Evolutionary conservation across 441 rosid genomes (phyloP), one percentile per base, ranked within the genome.

Genomic region (Daphne laureola): DNA sequence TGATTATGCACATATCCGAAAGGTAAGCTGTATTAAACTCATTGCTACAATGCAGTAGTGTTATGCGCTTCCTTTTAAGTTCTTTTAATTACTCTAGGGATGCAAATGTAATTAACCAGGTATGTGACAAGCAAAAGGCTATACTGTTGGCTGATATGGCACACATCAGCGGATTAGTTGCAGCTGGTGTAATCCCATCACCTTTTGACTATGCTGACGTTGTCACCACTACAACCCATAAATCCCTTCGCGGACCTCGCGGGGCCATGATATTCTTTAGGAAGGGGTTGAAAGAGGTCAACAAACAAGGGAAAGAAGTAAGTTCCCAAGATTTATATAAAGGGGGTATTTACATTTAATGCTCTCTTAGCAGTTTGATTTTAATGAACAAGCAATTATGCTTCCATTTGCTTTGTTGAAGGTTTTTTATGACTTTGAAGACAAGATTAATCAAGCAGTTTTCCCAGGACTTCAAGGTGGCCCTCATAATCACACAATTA

Each of bases 401-500:
- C 40, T 25, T 54, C 17, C 56, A 67, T 9, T 43, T 67, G 62
- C 40, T 31, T 58, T 67, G 43, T 17, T 68, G 70, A 71, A 93
- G 97, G 86, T 87, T 62, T 53, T 85, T 75, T 87, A 89, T 73
- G 95, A 87, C 68, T 85, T 68, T 51, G 97, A 84, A 76, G 98
- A 93, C 77, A 93, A 79, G 80, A 93, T 93, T 59, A 93, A 89
- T 55, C 95, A 87, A 75, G 96, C 98, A 3, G 97, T 92, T 50
- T 92, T 86, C 70, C 98, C 98, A 53, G 98, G 98, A 68, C 96
- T 93, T 80, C 98, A 93, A 75, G 98, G 98, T 46, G 96, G 97
- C 38, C 98, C 97, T 5, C 97, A 93, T 71, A 89, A 89, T 73
- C 96, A 93, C 82, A 93, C 98, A 21, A 93, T 93, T 45, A 49